These are phyloP conservation scores for Thermochaetoides dissita DNA, from an alignment of 2,329 filamentous ascomycete genomes.

Conservation along the genomic window DNA sequence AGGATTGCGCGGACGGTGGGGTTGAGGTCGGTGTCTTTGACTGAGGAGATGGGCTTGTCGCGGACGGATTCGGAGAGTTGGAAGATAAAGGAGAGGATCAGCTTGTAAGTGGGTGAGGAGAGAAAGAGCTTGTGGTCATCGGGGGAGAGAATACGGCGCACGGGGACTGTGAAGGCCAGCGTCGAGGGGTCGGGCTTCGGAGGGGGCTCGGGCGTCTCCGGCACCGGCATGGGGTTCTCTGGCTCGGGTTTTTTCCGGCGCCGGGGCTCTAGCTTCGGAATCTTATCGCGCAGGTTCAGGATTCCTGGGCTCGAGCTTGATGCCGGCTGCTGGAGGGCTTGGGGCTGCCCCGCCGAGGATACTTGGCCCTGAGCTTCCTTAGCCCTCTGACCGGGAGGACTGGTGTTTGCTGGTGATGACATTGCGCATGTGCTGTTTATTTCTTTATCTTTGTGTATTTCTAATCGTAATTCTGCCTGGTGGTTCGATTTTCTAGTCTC, in stretches of 20 bases:
- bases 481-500: not conserved
- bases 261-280: conserved; percentile 56
- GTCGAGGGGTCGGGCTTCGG: conserved; percentile 47
- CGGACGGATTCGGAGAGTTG: conserved; percentile 68
- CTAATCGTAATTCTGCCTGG: too few species aligned
- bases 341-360: not conserved
- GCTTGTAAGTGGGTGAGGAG: conserved; percentile 56
- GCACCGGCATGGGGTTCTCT: conserved; percentile 48
- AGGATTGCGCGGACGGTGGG: conserved; percentile 50
- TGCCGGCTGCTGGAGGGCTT: not conserved
- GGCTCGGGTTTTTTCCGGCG: conserved; percentile 31
- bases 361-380: not conserved
- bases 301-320: conserved; percentile 17
- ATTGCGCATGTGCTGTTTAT: not conserved
- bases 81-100: conserved; percentile 78
- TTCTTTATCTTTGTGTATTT: not conserved
- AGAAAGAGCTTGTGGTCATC: conserved; percentile 73
- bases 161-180: conserved; percentile 52
- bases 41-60: conserved; percentile 51
- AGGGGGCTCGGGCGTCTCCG: conserved; percentile 61
- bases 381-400: not conserved
- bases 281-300: conserved; percentile 39
- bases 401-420: conserved; percentile 3
- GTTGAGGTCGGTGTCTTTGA: conserved; percentile 42
- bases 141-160: conserved; percentile 65